Base-by-base conservation (phyloP, 2,329 filamentous ascomycete species). In the Scedosporium minutisporum region DNA sequence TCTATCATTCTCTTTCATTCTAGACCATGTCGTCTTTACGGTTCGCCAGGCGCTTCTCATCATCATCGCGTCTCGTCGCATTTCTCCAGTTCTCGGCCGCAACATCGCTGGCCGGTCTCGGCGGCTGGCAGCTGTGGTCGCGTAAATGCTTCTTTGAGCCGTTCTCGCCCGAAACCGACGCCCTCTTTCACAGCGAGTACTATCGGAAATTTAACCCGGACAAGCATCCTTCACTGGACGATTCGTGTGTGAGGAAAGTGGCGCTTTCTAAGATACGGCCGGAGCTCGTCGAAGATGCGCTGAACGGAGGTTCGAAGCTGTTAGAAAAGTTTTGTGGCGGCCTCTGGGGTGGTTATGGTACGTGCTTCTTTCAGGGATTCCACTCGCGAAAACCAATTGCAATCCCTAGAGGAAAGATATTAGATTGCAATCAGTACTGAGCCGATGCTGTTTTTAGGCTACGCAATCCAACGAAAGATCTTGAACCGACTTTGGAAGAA, bases 311-410 rank as follows among this genome's bases (percentile, higher is more conserved):
- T 1, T 60, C 58, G n/a, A 63, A 38, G 16, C 46, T 66, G 3
- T 38, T 66, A 12, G 64, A 66, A 23, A 18, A 58, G 27, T 66
- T 64, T 16, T 58, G 58, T 3, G 62, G 60, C 3, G 65, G 64
- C 21, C 57, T 66, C 1, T 66, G 64, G 61, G 65, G 65, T 9
- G 41, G 64, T 44, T 65, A 66, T 27, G 65, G 65, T 65, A 25
- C 57, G 58, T 53, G 21, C n/a, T 7, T 23, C 44, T 48, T 10
- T 21, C 3, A 7, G 44, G 44, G 44, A 48, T 10, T 23, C 16
- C 4, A 2, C 18, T n/a, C 18, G 42, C 5, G 42, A 14, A 18
- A 46, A 18, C 3, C 1, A 46, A 16, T 46, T 9, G 16, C 44
- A 7, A 18, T 21, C 21, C 9, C 4, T 18, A 3, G 44, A 27